phyloP scores from a whole-genome alignment of 1,284 basidiomycete genomes.

The Mycena sp. region DNA sequence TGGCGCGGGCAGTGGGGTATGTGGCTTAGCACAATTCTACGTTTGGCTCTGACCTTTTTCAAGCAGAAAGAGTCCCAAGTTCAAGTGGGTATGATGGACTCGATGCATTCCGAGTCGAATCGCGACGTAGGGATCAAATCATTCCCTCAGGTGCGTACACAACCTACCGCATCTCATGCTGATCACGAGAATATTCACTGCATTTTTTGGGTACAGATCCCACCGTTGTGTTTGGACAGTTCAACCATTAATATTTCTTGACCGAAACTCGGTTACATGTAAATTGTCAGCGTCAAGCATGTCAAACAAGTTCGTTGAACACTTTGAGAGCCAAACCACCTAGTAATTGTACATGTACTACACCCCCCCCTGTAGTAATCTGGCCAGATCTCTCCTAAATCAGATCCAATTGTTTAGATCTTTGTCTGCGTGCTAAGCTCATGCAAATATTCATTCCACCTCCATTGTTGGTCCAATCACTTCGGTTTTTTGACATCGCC shows the following conservation, averaged over 20 bases:
- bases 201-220: constrained; percentile 10
- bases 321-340: constrained; percentile 7
- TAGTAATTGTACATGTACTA: not conserved
- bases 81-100: constrained; percentile 14
- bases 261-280: constrained; percentile 11
- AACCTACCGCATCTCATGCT: constrained; percentile 10
- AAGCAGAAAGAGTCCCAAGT: constrained; percentile 13
- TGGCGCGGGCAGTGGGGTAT: constrained; percentile 2
- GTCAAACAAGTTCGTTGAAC: constrained; percentile 6
- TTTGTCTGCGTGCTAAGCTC: no score
- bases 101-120: constrained; percentile 11
- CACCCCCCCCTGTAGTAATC: not conserved
- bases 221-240: constrained; percentile 7
- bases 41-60: constrained; percentile 9
- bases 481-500: no score
- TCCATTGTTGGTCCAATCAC: no score
- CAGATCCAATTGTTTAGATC: no score
- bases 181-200: constrained; percentile 13
- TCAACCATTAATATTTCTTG: constrained; percentile 9
- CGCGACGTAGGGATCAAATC: constrained; percentile 15
- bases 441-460: no score
- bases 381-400: no score
- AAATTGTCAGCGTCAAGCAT: constrained; percentile 6
- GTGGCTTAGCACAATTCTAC: constrained; percentile 12
- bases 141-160: constrained; percentile 9